Evolutionary conservation across 768 basidiomycete species (phyloP), one percentile per base, ranked within the genome.

Genomic region (Pisolithus albus): DNA sequence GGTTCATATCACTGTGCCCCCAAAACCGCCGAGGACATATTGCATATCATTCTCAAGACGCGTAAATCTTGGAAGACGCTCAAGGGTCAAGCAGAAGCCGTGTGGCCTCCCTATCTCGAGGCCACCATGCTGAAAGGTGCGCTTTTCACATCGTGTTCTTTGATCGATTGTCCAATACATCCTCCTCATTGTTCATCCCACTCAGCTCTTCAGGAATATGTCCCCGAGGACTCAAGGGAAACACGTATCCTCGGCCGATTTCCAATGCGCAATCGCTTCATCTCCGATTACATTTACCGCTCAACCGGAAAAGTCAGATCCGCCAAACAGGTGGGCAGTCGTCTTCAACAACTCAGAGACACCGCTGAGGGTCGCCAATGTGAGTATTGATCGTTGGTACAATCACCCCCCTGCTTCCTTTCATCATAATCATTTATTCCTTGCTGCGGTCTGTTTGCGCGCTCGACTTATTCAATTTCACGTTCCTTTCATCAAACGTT

Each of bases 51-150:
- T 54, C 77, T 85, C 56, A 79, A 75, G 54, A 78, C 78, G 40
- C 78, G 86, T 56, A 87, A 86, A 67, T 83, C 78, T 61, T 88
- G 84, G 84, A 86, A 87, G 63, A 86, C 83, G 0, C 67, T 83
- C 24, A 78, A 79, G 62, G 86, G 84, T 42, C 58, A 58, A 43
- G 79, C 81, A 28, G 86, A 88, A 63, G 76, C 83, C 9, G 86
- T 89, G 19, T 88, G 87, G 87, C 87, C 87, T 48, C 84, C 83
- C 10, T 78, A 84, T 58, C 79, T 89, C 47, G 87, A 89, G 71
- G 84, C 82, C 26, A 83, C 84, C 38, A 72, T 89, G 57, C 76
- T 89, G 40, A 82, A 87, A 76, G 87, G 87, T 84, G 54, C 40
- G 69, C 44, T 49, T 54, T 50, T 52, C 52, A 47, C 19, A 30